A percentile compares a stretch with the other conserved stretches of the same genome.
These are phyloP conservation scores for Nannochloropsis gaditana DNA, from an alignment of 108 stramenopile genomes.

Conservation along the genomic window DNA sequence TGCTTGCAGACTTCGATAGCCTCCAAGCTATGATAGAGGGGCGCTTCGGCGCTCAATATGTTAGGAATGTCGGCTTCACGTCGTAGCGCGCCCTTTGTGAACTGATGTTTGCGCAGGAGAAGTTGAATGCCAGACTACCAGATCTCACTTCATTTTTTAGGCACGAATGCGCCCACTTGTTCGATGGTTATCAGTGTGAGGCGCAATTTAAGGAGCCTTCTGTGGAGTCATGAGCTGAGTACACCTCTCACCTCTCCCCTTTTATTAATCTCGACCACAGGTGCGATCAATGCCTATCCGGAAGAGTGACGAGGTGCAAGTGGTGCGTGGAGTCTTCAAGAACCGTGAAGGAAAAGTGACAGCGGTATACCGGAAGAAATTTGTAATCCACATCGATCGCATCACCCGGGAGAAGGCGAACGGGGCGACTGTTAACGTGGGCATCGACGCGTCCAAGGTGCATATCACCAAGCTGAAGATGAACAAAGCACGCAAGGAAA, in stretches of 20 bases:
- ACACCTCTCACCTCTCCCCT: not conserved
- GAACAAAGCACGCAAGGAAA: constrained; percentile 96
- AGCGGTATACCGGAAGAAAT: constrained; percentile 91
- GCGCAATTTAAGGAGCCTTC: no score
- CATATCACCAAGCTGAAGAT: constrained; percentile 97
- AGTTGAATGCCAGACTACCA: no score
- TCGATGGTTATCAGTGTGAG: no score
- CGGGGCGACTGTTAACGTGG: constrained; percentile 75
- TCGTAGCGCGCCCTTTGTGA: no score
- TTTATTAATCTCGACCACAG: constrained; percentile 22
- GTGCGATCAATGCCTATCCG: constrained; percentile 96
- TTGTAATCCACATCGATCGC: constrained; percentile 94
- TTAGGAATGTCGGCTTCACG: no score
- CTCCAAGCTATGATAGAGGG: no score
- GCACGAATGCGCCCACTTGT: no score
- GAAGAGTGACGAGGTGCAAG: constrained; percentile 94
- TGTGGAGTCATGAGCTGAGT: no score
- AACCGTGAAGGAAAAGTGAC: constrained; percentile 97
- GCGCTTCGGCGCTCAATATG: no score
- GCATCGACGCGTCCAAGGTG: constrained; percentile 87
- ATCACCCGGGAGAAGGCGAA: constrained; percentile 95
- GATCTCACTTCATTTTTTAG: no score
- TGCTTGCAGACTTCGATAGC: not conserved
- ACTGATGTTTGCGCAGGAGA: no score
- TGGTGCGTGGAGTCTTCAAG: constrained; percentile 90